phyloP scores from a whole-genome alignment of 768 basidiomycete genomes.

The Termitomyces sp. region DNA sequence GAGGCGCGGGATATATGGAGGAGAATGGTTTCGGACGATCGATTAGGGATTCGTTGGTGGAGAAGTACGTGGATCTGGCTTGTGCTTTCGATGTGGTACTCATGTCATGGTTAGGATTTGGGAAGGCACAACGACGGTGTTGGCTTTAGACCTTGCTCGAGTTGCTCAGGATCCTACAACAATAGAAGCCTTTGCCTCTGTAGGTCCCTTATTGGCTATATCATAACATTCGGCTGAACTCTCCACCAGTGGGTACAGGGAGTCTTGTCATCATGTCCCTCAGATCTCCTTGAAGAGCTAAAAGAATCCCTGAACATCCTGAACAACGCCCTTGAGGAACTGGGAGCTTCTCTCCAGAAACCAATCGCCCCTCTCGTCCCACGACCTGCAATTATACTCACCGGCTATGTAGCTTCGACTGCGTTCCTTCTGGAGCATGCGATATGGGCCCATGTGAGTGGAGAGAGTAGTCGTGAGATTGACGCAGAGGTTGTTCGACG shows the following conservation, averaged over 20 bases:
- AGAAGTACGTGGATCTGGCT: slow-evolving; percentile 42
- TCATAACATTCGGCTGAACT: slow-evolving; percentile 1
- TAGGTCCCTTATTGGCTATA: slow-evolving; percentile 28
- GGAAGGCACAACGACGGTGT: slow-evolving; percentile 73
- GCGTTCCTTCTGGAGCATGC: slow-evolving; percentile 69
- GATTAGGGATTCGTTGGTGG: slow-evolving; percentile 70
- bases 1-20: slow-evolving; percentile 84
- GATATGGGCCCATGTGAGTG: slow-evolving; percentile 47
- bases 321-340: slow-evolving; percentile 35
- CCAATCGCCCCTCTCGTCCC: slow-evolving; percentile 48
- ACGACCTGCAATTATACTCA: slow-evolving; percentile 57
- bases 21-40: slow-evolving; percentile 71
- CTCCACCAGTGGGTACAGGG: slow-evolving; percentile 49
- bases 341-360: slow-evolving; percentile 38
- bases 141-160: slow-evolving; percentile 65
- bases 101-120: slow-evolving; percentile 53
- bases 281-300: slow-evolving; percentile 27
- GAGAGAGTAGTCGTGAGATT: slow-evolving; percentile 29
- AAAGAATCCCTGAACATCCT: slow-evolving; percentile 32
- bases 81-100: background rate
- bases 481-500: slow-evolving; percentile 54
- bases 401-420: slow-evolving; percentile 53
- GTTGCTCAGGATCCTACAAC: slow-evolving; percentile 45
- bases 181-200: slow-evolving; percentile 48
- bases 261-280: slow-evolving; percentile 43